A percentile compares a stretch with the other conserved stretches of the same genome.
Evolutionary conservation across 1,284 basidiomycete species (phyloP).

Genomic region (Leucoagaricus sp.): DNA sequence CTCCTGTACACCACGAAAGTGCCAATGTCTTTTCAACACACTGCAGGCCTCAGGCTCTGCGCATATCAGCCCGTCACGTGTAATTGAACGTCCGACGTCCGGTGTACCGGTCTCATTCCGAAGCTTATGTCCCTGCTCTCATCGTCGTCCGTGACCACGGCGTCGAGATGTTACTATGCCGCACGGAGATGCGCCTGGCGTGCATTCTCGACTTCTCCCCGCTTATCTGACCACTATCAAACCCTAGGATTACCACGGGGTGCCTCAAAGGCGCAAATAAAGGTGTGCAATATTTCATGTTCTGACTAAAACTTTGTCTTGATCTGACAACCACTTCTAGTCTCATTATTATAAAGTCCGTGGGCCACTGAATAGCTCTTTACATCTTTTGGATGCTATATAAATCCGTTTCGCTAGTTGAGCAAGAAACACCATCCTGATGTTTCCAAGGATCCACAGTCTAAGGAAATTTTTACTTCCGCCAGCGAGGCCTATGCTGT

Average conservation of each 20-base stretch:
- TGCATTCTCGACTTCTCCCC: constrained; percentile 25
- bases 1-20: no score
- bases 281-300: constrained; percentile 28
- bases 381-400: neutral
- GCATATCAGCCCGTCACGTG: no score
- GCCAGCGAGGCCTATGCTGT: constrained; percentile 45
- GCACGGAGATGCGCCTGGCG: neutral
- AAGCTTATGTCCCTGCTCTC: neutral
- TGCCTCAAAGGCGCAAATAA: constrained; percentile 47
- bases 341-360: constrained; percentile 46
- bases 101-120: neutral
- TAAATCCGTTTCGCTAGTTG: constrained; percentile 28
- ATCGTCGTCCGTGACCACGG: neutral
- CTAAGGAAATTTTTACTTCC: constrained; percentile 36
- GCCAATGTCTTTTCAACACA: no score
- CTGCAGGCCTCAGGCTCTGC: no score
- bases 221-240: constrained; percentile 37
- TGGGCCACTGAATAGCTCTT: neutral
- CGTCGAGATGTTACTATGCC: neutral
- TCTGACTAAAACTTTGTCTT: neutral
- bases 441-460: constrained; percentile 42
- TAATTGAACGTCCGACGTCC: no score
- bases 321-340: constrained; percentile 24
- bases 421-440: constrained; percentile 50
- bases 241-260: constrained; percentile 40